phyloP scores from a whole-genome alignment of 306 rosid genomes.

The Cyamopsis tetragonoloba region DNA sequence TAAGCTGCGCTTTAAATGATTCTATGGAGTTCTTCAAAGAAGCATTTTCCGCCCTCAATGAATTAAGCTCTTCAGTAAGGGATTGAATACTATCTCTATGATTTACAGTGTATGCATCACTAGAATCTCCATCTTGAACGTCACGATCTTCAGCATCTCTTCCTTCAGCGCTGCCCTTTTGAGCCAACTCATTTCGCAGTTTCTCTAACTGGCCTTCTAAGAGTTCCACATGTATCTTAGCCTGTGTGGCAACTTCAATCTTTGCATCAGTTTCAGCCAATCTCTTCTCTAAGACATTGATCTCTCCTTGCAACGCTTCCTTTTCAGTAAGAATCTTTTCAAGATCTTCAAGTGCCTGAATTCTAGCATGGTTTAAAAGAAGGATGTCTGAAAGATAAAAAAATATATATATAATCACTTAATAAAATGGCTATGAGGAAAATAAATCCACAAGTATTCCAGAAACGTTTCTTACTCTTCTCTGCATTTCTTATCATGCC shows the following conservation, averaged over 20 bases:
- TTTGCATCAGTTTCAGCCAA: conserved; percentile 74
- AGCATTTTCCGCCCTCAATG: conserved; percentile 68
- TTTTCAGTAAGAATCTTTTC: conserved; percentile 74
- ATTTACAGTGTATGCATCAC: conserved; percentile 25
- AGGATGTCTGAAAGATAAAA: conserved; percentile 59
- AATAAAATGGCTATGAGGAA: not conserved
- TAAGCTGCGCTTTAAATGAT: conserved; percentile 52
- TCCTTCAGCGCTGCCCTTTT: conserved; percentile 36
- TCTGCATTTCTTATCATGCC: conserved; percentile 79
- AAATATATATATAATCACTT: conserved; percentile 24
- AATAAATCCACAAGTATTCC: conserved; percentile 7
- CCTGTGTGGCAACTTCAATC: conserved; percentile 62
- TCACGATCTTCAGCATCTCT: conserved; percentile 32
- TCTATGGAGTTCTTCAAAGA: conserved; percentile 53
- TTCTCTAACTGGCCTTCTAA: conserved; percentile 60
- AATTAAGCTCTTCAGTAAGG: conserved; percentile 51
- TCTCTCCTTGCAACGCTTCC: conserved; percentile 68
- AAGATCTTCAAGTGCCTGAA: conserved; percentile 68
- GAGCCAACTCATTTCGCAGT: conserved; percentile 46
- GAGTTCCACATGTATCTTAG: conserved; percentile 61
- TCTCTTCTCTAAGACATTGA: conserved; percentile 58
- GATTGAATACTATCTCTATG: conserved; percentile 30
- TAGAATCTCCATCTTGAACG: conserved; percentile 24
- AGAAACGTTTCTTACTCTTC: conserved; percentile 57
- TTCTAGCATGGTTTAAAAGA: conserved; percentile 77